Evolutionary conservation across 129 eudicot species (phyloP), one percentile per base, ranked within the genome.

Genomic region (Apium graveolens): DNA sequence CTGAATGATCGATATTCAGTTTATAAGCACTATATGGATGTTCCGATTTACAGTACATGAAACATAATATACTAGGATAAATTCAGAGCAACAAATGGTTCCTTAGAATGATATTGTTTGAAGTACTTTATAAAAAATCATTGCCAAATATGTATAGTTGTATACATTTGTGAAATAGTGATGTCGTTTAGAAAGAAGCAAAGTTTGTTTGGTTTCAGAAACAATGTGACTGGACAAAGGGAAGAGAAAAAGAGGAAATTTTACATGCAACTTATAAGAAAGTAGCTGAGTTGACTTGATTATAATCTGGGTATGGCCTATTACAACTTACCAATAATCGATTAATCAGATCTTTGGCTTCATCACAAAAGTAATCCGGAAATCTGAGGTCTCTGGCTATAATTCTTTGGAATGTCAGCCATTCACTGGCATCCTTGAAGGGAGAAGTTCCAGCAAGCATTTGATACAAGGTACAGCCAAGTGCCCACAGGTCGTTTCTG

Each of bases 401-500:
- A 46, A 96, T 96, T 83, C 91, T 84, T 83, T 92, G 99, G 78
- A 96, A 96, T 79, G 92, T 92, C 62, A 96, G 93, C 97, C 97
- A 96, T 83, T 96, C 99, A 62, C 97, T 96, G 7, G 95, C 93
- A 84, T 96, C 99, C 86, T 92, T 96, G 73, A 96, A 92, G 39
- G 99, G 99, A 79, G 97, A 96, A 78, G 88, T 89, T 78, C 97
- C 99, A 12, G 97, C 90, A 81, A 96, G 92, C 99, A 96, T 96
- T 87, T 96, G 99, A 85, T 88, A 96, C 90, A 96, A 81, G 39
- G 99, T 96, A 90, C 99, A 96, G 68, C 99, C 99, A 78, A 96
- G 91, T 76, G 99, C 97, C 99, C 99, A 96, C 16, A 96, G 88
- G 83, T 96, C 99, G 77, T 90, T 96, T 80, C 99, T 96, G 97